Evolutionary conservation across 2,329 filamentous ascomycete genomes (phyloP), one percentile per base, ranked within the genome.

Genomic region (Xylariaceae sp.): DNA sequence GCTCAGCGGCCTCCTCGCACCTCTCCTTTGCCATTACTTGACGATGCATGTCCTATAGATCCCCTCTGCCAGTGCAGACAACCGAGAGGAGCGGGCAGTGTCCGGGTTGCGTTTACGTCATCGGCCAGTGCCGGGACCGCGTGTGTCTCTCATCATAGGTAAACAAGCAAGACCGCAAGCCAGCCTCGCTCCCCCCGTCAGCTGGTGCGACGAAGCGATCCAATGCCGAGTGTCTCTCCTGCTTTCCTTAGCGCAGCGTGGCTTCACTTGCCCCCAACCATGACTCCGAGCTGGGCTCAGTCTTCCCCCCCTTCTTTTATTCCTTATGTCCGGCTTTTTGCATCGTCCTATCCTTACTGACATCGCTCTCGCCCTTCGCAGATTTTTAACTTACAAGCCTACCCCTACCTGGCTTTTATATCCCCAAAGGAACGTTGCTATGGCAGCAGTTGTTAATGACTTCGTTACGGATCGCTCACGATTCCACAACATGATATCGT

Each of bases 381-480:
- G 57, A 6, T 61, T 53, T 51, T 31, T 53, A 53, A 31, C 34
- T 34, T 51, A 53, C 39, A 7, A 42, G 50, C 37, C n/a, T 50
- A 19, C 43, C 49, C 41, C 34, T 47, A 7, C 27, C 50, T 11
- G 9, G 8, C 30, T 54, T 51, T 37, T 11, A 11, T 37, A 42
- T 51, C 40, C 11, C 51, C 27, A 19, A 3, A 39, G 41, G 44
- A 53, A 50, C 51, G 54, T 42, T 61, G 78, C 71, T 74, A 85
- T 86, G 83, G 83, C 81, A 68, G 77, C 81, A 72, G 71, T 85
- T 72, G 79, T 85, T 64, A 80, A 80, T 71, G 89, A 92, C 76
- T 85, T 85, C 75, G 83, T 85, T 73, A 81, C 88, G 72, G 85
- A 89, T 74, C 78, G 85, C 64, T 79, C 82, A 65, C 81, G 84